Evolutionary conservation across 192 early-diverging fungal genomes (phyloP).

Genomic region (Piromyces finnis): DNA sequence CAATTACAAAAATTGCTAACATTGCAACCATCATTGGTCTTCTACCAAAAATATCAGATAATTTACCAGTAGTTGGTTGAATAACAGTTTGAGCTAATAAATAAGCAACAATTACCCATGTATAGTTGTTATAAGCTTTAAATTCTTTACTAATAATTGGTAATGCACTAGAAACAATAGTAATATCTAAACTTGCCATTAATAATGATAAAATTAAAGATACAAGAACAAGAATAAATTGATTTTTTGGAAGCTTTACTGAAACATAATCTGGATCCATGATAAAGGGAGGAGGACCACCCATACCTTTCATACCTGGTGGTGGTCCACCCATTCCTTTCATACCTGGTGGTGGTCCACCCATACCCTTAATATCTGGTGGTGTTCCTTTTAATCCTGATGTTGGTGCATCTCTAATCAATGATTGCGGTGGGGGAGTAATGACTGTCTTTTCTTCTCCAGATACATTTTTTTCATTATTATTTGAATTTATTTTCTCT

Average conservation of each 20-base stretch:
- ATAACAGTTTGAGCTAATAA: neutral
- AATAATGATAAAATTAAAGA: neutral
- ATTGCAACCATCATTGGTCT: neutral
- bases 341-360: too few species aligned
- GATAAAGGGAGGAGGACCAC: too few species aligned
- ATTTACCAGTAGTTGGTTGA: neutral
- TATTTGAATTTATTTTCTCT: too few species aligned
- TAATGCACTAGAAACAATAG: constrained; percentile 40
- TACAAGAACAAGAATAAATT: neutral
- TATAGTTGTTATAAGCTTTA: constrained; percentile 8
- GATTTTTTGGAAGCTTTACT: neutral
- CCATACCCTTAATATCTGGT: too few species aligned
- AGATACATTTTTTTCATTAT: too few species aligned
- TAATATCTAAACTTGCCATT: constrained; percentile 16
- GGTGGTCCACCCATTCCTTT: too few species aligned
- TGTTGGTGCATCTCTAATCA: too few species aligned
- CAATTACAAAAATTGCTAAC: neutral
- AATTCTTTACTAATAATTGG: constrained; percentile 40
- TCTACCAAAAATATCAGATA: neutral
- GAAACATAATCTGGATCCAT: neutral
- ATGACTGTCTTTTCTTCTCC: too few species aligned
- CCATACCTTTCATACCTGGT: too few species aligned
- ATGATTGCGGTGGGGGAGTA: too few species aligned
- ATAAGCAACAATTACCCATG: neutral
- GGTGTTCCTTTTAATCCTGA: too few species aligned